Percentiles rank a stretch among this genome's conserved stretches.
Conservation (phyloP, 2,329 filamentous ascomycete species). For the Aureobasidium mangrovei region DNA sequence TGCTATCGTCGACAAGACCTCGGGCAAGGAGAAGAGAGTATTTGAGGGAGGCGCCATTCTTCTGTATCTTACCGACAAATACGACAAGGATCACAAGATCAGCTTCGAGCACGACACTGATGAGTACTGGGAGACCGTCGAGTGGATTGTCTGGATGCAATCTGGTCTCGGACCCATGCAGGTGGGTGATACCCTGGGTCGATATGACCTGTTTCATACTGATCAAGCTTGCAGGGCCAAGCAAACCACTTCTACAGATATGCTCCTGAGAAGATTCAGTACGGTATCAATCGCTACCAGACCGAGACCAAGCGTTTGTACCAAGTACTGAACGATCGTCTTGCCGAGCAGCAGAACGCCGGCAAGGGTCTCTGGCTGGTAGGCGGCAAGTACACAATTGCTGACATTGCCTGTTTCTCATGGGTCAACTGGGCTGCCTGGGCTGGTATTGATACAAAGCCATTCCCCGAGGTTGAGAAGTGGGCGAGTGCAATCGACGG, state of each 20-base stretch:
- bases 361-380: constrained; percentile 34
- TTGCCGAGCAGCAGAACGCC: constrained; percentile 22
- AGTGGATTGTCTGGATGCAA: constrained; percentile 41
- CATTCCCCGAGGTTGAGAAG: constrained; percentile 24
- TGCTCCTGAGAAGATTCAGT: constrained; percentile 35
- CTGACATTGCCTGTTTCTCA: constrained; percentile 38
- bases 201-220: not conserved
- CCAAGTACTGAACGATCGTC: constrained; percentile 36
- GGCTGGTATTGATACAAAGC: constrained; percentile 27
- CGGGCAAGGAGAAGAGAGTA: constrained; percentile 21
- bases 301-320: constrained; percentile 42
- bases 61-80: constrained; percentile 37
- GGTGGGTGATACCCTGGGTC: constrained; percentile 13
- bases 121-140: constrained; percentile 37
- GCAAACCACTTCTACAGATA: constrained; percentile 41
- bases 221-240: constrained; percentile 27
- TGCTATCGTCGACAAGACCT: constrained; percentile 34
- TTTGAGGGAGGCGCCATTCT: constrained; percentile 41
- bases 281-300: constrained; percentile 39
- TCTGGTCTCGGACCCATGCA: constrained; percentile 33
- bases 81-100: constrained; percentile 34
- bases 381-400: constrained; percentile 39
- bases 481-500: constrained; percentile 29
- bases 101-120: constrained; percentile 35
- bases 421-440: constrained; percentile 40